Conservation (phyloP, 129 eudicot genomes). For the Calendula officinalis region DNA sequence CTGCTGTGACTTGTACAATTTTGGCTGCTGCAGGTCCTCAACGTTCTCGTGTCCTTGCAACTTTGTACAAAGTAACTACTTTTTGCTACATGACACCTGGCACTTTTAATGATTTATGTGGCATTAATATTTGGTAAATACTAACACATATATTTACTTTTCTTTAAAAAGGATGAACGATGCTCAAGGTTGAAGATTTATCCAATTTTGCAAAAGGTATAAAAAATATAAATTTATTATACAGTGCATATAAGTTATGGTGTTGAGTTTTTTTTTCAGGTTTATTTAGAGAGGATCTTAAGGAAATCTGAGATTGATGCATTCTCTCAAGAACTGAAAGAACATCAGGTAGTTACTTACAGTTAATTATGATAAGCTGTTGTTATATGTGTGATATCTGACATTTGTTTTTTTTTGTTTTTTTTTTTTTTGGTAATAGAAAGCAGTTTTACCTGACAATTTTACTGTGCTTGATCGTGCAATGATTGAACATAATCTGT, state of each 20-base stretch:
- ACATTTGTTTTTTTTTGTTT: slow-evolving; percentile 11
- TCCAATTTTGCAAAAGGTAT: slow-evolving; percentile 97
- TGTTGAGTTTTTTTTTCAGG: slow-evolving; percentile 43
- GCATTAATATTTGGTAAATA: slow-evolving; percentile 2
- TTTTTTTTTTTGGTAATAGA: slow-evolving; percentile 35
- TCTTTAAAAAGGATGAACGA: slow-evolving; percentile 75
- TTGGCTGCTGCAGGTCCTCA: slow-evolving; percentile 99
- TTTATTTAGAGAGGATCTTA: slow-evolving; percentile 92
- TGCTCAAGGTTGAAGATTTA: slow-evolving; percentile 91
- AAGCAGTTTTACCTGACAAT: slow-evolving; percentile 94
- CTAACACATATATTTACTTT: not conserved
- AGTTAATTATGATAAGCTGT: slow-evolving; percentile 16
- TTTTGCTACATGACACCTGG: not conserved
- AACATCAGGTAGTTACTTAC: slow-evolving; percentile 96
- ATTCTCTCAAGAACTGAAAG: slow-evolving; percentile 92
- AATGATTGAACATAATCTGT: slow-evolving; percentile 98
- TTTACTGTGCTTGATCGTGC: slow-evolving; percentile 99
- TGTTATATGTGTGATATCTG: slow-evolving; percentile 11
- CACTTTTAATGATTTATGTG: slow-evolving; percentile 4
- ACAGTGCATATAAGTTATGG: not conserved
- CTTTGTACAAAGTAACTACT: slow-evolving; percentile 79
- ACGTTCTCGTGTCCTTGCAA: slow-evolving; percentile 98
- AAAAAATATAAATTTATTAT: not conserved
- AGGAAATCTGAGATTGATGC: slow-evolving; percentile 98
- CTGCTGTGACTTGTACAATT: slow-evolving; percentile 97